A percentile compares a stretch with the other conserved stretches of the same genome.
These are phyloP conservation scores for Aspergillus tanneri DNA, from an alignment of 2,329 filamentous ascomycete species.

Conservation along the genomic window DNA sequence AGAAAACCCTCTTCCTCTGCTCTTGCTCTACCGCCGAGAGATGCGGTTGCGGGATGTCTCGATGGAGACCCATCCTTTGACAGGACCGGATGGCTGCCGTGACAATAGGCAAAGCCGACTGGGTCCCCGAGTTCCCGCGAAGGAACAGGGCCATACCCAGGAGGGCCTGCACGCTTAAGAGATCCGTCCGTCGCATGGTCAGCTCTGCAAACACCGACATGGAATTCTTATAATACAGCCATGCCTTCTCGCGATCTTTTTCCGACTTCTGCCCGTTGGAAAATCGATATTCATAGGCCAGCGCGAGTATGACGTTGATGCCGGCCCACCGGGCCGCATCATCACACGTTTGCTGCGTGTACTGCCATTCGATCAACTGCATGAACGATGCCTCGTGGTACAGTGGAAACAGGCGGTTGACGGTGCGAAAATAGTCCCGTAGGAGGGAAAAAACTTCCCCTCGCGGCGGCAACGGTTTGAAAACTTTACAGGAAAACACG, in stretches of 20 bases:
- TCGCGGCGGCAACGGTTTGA: conserved; percentile 76
- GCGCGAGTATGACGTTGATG: conserved; percentile 83
- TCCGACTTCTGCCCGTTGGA: conserved; percentile 86
- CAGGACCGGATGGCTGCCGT: conserved; percentile 83
- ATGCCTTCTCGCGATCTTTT: conserved; percentile 87
- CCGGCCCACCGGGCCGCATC: conserved; percentile 97
- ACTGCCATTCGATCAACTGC: conserved; percentile 90
- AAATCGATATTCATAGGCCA: conserved; percentile 82
- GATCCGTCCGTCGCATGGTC: conserved; percentile 87
- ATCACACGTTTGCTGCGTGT: conserved; percentile 84
- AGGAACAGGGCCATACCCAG: conserved; percentile 90
- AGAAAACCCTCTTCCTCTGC: conserved; percentile 74
- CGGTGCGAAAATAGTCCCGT: conserved; percentile 91
- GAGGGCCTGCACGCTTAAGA: conserved; percentile 87
- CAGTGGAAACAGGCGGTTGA: conserved; percentile 95
- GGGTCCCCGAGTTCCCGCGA: conserved; percentile 89
- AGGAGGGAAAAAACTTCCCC: conserved; percentile 81
- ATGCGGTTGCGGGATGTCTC: conserved; percentile 81
- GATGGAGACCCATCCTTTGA: conserved; percentile 90
- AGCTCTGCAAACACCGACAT: conserved; percentile 88
- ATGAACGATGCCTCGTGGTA: conserved; percentile 97
- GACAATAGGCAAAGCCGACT: conserved; percentile 83
- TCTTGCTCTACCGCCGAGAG: conserved; percentile 87
- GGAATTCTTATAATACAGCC: conserved; percentile 92
- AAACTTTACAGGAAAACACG: conserved; percentile 78